A percentile compares a stretch with the other conserved stretches of the same genome.
Conservation (phyloP, 192 early-diverging fungal genomes). For the Endogone sp. region DNA sequence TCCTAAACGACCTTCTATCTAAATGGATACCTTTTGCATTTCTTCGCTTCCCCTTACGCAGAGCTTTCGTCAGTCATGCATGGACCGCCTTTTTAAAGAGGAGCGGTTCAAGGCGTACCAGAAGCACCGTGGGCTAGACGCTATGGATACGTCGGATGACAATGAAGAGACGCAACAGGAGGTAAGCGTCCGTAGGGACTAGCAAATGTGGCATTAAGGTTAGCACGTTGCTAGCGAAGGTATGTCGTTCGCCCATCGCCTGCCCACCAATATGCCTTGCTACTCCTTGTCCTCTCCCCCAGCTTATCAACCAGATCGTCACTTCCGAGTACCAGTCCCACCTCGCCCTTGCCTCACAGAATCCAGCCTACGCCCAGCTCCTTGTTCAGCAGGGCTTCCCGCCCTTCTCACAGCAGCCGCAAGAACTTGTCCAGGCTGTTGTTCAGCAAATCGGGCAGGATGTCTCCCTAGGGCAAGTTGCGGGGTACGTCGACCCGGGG, state of each 20-base stretch:
- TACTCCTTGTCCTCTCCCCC: background rate
- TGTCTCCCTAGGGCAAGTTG: background rate
- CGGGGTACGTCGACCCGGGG: background rate
- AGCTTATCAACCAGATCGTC: background rate
- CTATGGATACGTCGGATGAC: conserved; percentile 23
- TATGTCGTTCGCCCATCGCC: background rate
- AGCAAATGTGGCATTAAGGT: no score
- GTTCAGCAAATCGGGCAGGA: background rate
- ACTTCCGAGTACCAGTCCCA: background rate
- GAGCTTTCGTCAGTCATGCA: conserved; percentile 11
- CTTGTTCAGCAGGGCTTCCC: background rate
- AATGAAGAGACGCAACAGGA: conserved; percentile 6
- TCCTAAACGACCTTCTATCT: no score
- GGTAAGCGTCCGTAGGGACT: no score
- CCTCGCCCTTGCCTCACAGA: background rate
- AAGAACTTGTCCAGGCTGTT: background rate
- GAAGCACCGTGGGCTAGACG: conserved; percentile 10
- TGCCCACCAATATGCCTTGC: no score
- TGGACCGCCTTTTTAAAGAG: conserved; percentile 20
- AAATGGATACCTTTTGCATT: no score
- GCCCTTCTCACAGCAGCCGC: background rate
- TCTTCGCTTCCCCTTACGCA: no score
- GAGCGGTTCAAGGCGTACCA: conserved; percentile 24
- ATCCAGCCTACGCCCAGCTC: background rate
- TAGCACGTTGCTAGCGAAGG: no score